These are phyloP conservation scores for Ogataea thermomethanolica DNA, from an alignment of 805 yeast species.

Conservation along the genomic window DNA sequence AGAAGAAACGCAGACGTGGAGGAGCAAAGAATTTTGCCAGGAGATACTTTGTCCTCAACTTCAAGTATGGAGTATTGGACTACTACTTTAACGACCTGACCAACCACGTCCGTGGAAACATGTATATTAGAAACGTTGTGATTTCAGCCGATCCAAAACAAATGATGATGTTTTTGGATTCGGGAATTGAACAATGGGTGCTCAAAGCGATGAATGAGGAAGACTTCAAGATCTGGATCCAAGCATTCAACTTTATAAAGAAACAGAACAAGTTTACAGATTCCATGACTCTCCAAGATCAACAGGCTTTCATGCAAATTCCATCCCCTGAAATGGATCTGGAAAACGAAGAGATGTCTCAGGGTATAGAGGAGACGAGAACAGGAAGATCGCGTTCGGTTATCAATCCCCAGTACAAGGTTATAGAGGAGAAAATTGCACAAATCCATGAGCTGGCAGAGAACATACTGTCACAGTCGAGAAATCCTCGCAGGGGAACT, in stretches of 20 bases:
- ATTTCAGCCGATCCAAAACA: constrained; percentile 71
- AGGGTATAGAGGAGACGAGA: constrained; percentile 16
- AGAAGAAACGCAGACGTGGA: constrained; percentile 69
- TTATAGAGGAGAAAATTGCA: constrained; percentile 18
- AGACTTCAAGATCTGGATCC: constrained; percentile 80
- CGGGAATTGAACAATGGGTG: constrained; percentile 94
- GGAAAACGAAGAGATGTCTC: neutral
- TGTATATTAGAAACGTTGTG: constrained; percentile 81
- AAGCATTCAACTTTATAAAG: constrained; percentile 62
- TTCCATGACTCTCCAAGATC: neutral
- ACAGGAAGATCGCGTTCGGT: constrained; percentile 12
- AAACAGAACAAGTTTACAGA: constrained; percentile 22
- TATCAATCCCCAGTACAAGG: constrained; percentile 13
- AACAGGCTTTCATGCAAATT: constrained; percentile 1
- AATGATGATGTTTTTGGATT: constrained; percentile 74
- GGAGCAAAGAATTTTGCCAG: constrained; percentile 82
- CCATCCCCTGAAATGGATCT: constrained; percentile 2
- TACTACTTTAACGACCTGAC: constrained; percentile 73
- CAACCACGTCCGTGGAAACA: constrained; percentile 79
- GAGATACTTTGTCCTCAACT: constrained; percentile 79
- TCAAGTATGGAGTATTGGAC: constrained; percentile 76
- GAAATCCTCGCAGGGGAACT: constrained; percentile 9
- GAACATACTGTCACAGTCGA: constrained; percentile 5
- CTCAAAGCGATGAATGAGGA: constrained; percentile 61
- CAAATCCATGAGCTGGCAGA: constrained; percentile 18